These are phyloP conservation scores for Diospyros lotus DNA, from an alignment of 148 eudicot species.

Conservation along the genomic window DNA sequence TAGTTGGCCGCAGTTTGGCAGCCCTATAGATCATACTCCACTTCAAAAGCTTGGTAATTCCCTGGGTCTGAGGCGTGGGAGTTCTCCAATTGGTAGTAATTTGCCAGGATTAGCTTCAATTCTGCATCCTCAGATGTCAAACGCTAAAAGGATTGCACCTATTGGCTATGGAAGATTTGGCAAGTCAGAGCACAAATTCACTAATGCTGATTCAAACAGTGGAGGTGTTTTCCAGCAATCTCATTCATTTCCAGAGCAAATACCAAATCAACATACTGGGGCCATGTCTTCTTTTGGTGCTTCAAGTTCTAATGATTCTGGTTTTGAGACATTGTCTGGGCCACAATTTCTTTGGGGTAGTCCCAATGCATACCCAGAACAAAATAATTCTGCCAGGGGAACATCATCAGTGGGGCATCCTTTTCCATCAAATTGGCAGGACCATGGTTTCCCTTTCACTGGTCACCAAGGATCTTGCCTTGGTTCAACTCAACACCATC, in stretches of 20 bases:
- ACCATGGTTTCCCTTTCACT: slow-evolving; percentile 47
- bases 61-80: slow-evolving; percentile 44
- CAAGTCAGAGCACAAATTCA: slow-evolving; percentile 37
- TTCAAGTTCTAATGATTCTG: slow-evolving; percentile 59
- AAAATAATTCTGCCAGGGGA: slow-evolving; percentile 37
- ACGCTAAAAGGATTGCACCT: slow-evolving; percentile 54
- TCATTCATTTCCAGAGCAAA: slow-evolving; percentile 69
- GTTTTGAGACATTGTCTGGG: slow-evolving; percentile 69
- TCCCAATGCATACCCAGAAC: slow-evolving; percentile 40
- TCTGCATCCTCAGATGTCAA: slow-evolving; percentile 49
- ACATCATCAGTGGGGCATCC: slow-evolving; percentile 35
- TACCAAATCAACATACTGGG: slow-evolving; percentile 38
- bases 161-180: slow-evolving; percentile 52
- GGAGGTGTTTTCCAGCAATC: slow-evolving; percentile 46
- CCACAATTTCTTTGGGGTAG: slow-evolving; percentile 91
- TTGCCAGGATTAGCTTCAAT: slow-evolving; percentile 63
- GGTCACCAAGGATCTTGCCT: slow-evolving; percentile 35
- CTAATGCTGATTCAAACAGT: slow-evolving; percentile 34
- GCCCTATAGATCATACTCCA: slow-evolving; percentile 52
- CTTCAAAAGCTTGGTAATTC: slow-evolving; percentile 48
- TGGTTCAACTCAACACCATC: slow-evolving; percentile 37
- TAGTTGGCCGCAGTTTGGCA: slow-evolving; percentile 61
- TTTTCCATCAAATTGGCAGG: slow-evolving; percentile 40
- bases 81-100: slow-evolving; percentile 43
- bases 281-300: slow-evolving; percentile 48